phyloP scores from a whole-genome alignment of 2,329 filamentous ascomycete species.

The Claviceps sp. region DNA sequence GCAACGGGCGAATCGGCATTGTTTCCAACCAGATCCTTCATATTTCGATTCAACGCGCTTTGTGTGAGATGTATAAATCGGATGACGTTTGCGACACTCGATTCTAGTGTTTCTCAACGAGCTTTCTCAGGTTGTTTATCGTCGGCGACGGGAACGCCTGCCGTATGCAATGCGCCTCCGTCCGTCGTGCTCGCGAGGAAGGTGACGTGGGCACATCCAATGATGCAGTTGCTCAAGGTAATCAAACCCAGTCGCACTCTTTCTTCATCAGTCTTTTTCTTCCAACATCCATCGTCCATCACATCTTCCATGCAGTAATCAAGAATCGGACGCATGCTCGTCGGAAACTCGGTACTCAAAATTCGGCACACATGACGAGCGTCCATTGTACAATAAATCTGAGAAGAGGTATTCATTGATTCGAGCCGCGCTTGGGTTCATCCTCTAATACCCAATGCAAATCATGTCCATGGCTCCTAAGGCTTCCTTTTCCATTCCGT shows the following conservation, averaged over 20 bases:
- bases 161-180: neutral
- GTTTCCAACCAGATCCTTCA: neutral
- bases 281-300: too few species aligned
- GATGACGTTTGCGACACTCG: neutral
- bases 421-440: neutral
- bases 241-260: neutral
- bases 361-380: neutral
- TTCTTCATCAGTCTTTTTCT: neutral
- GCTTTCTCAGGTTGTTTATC: neutral
- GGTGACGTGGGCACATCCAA: neutral
- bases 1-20: constrained; percentile 3
- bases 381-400: neutral
- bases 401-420: neutral
- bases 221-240: neutral
- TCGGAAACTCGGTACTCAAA: neutral
- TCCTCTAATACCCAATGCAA: neutral
- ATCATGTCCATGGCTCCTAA: neutral
- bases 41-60: neutral
- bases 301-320: neutral
- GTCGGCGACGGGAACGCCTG: neutral
- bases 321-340: neutral
- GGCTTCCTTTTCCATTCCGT: neutral
- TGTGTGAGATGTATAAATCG: neutral
- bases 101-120: neutral
- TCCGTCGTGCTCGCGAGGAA: neutral